Conservation (phyloP, 176 grass and related monocot species). For the Carex cristatella region DNA sequence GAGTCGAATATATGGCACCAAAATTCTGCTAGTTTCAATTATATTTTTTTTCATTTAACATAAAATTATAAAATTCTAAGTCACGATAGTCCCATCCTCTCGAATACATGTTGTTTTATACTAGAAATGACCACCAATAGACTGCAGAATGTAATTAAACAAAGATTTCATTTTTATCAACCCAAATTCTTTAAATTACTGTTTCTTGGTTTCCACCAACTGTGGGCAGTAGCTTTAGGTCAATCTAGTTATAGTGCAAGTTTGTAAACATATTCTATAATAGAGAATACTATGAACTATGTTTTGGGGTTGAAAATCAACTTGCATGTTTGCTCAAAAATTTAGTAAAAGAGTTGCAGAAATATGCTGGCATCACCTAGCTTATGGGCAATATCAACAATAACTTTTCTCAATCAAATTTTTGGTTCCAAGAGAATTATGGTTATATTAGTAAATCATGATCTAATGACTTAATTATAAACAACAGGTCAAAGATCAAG, state of each 20-base stretch:
- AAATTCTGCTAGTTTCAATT: neutral
- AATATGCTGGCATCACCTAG: neutral
- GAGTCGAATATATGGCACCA: neutral
- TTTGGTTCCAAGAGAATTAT: neutral
- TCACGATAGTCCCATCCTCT: neutral
- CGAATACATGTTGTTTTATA: neutral
- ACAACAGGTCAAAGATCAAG: slow-evolving; percentile 3
- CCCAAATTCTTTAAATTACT: neutral
- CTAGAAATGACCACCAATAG: neutral
- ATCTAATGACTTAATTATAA: neutral
- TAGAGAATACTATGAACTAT: neutral
- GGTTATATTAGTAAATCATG: neutral
- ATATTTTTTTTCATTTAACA: neutral
- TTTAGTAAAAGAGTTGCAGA: neutral
- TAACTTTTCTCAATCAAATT: neutral
- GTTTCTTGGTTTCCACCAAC: neutral
- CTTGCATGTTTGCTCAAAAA: neutral
- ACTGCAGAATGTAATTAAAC: neutral
- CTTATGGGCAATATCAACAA: neutral
- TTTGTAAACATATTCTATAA: too few species aligned
- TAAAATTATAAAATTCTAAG: neutral
- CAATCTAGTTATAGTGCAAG: neutral
- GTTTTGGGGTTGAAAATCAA: neutral
- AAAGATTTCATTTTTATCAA: neutral
- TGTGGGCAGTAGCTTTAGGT: neutral